Evolutionary conservation across 768 basidiomycete species (phyloP), one percentile per base, ranked within the genome.

Genomic region (Artomyces pyxidatus): DNA sequence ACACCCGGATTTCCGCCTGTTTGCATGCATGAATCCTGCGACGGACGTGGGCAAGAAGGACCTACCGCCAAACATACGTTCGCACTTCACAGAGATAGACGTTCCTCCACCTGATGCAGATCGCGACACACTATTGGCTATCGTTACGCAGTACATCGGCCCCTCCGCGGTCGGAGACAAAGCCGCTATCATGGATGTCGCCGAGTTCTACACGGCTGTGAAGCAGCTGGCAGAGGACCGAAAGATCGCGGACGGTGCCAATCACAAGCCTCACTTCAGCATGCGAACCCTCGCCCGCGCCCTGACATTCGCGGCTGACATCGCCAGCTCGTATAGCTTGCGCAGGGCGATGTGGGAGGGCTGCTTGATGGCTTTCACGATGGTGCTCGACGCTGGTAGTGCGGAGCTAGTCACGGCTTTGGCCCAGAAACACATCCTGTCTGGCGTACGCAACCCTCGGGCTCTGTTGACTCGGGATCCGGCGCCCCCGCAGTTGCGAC

Each of bases 21-120:
- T 98, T 60, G 93, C 93, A 4, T 99, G 96, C 64, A 99, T 99
- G 96, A 99, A 99, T 61, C 96, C 96, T 4, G 96, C 96, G 0
- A 99, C 94, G 3, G 96, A 99, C 58, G 88, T 97, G 12, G 96
- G 96, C 28, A 99, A 98, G 71, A 96, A 93, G 59, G 95, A 98
- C 59, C 81, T 99, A 0, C 90, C 92, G 16, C 84, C 88, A 4
- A 85, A 85, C 59, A 88, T 98, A 42, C 83, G 94, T 29, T 79
- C 85, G 9, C 81, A 88, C 26, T 98, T 99, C 69, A 96, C 93
- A 1, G 96, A 98, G 64, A 80, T 98, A 47, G 92, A 93, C 61
- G 94, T 97, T 0, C 81, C 87, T n/a, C 78, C 94, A 3, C 94
- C 95, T 4, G 96, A 99, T 59, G 75, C 86, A 27, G 92, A 98